Evolutionary conservation across 163 green algal species (phyloP), one percentile per base, ranked within the genome.

Genomic region (Chlorella variabilis): DNA sequence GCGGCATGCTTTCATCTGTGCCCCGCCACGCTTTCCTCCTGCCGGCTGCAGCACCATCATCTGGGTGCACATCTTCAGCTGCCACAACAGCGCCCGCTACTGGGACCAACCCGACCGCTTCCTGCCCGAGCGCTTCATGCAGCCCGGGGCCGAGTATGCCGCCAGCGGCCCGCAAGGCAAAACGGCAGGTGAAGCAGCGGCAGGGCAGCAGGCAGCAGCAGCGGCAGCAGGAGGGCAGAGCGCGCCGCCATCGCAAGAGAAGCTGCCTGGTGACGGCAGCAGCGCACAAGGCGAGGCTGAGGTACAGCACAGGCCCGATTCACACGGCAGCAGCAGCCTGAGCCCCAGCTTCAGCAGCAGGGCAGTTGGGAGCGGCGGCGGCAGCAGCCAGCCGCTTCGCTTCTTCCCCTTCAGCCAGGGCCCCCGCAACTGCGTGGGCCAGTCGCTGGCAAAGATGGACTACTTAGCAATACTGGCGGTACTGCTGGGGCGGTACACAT

Each of bases 71-170:
- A 74, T 80, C 38, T 87, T 75, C 48, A 49, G 68, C 7, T 87
- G 90, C 45, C 88, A 91, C 34, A 75, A 86, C 75, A 78, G 41
- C 67, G 67, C 69, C 1, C 25, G 21, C 20, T 68, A 86, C 29
- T 91, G 86, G 83, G 63, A 77, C 29, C 39, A 87, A 5, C 83
- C 89, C 1, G 77, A 89, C 7, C 18, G 29, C 21, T 92, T 91
- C 73, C 76, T 63, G 18, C 89, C 89, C 23, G 87, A 89, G 63
- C 80, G 87, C 21, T 82, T 68, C 59, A 45, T 67, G 76, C 67
- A 66, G 75, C 42, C 59, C 21, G 62, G 49, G 5, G 33, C 59
- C 62, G 76, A 67, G 34, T 62, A 67, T 25, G 45, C 39, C 21
- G 21, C 36, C 29, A 39, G 9, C 4, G 33, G 31, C 5, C 61